phyloP scores from a whole-genome alignment of 176 grass and related monocot species.

The Triticum aestivum region IWGSC_CS_RefSeq_v2.1 NC_057801.1:318030584-318031083 shows the following conservation, averaged over 20 bases:
- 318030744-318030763: neutral
- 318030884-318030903: neutral
- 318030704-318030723: conserved; percentile 3
- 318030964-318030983: conserved; percentile 80
- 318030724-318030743: neutral
- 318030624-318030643: conserved; percentile 3
- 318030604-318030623: neutral
- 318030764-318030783: neutral
- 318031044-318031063: neutral
- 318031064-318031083: neutral
- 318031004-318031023: neutral
- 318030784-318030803: neutral
- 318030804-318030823: too few relatives aligned
- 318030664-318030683: neutral
- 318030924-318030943: conserved; percentile 84
- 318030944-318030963: conserved; percentile 73
- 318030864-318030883: neutral
- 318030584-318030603: conserved; percentile 22
- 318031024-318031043: neutral
- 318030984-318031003: conserved; percentile 79
- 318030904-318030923: conserved; percentile 76
- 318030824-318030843: neutral
- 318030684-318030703: neutral
- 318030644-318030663: neutral
- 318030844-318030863: neutral